phyloP scores from a whole-genome alignment of 805 yeast genomes.

The Groenewaldozyma tartarivorans region DNA sequence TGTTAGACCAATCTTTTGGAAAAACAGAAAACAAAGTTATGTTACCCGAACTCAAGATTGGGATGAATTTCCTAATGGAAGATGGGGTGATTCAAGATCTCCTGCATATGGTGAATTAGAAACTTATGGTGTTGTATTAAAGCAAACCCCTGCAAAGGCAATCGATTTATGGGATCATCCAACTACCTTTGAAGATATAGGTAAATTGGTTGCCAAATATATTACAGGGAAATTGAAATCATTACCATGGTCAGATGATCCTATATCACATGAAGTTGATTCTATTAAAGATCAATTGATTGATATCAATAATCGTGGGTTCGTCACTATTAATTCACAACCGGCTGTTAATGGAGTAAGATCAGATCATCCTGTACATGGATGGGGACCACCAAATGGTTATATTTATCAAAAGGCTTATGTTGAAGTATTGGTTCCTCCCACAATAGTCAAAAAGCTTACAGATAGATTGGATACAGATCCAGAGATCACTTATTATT shows the following conservation, averaged over 20 bases:
- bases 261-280: slow-evolving; percentile 66
- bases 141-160: slow-evolving; percentile 69
- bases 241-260: slow-evolving; percentile 94
- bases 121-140: slow-evolving; percentile 66
- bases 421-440: slow-evolving; percentile 74
- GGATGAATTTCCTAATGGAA: slow-evolving; percentile 98
- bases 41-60: slow-evolving; percentile 84
- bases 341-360: slow-evolving; percentile 78
- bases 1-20: slow-evolving; percentile 95
- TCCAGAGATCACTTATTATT: slow-evolving; percentile 62
- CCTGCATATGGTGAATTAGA: slow-evolving; percentile 94
- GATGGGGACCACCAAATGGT: slow-evolving; percentile 95
- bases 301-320: slow-evolving; percentile 54
- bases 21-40: slow-evolving; percentile 83
- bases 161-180: slow-evolving; percentile 88
- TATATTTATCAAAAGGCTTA: slow-evolving; percentile 93
- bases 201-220: slow-evolving; percentile 56
- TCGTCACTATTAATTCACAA: slow-evolving; percentile 84
- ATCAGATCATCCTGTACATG: slow-evolving; percentile 63
- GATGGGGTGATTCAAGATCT: slow-evolving; percentile 97
- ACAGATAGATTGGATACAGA: slow-evolving; percentile 36
- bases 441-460: slow-evolving; percentile 38
- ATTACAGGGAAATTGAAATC: slow-evolving; percentile 60
- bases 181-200: slow-evolving; percentile 44
- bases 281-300: slow-evolving; percentile 51